Evolutionary conservation across 2,329 filamentous ascomycete species (phyloP), one percentile per base, ranked within the genome.

Genomic region (Trichophyton verrucosum): DNA sequence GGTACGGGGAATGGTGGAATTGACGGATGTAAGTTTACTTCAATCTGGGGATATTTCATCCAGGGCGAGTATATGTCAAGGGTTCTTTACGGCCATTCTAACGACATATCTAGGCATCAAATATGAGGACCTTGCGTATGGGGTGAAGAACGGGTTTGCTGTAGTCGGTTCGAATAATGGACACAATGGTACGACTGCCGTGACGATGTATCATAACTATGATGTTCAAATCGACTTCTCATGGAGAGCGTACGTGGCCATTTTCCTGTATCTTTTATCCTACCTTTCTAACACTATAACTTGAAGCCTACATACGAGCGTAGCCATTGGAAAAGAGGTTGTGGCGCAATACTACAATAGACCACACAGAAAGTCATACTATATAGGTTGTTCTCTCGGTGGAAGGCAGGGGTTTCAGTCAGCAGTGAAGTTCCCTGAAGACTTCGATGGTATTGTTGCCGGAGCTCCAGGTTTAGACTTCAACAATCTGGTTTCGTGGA

Each of bases 151-250:
- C n/a, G 74, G 73, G 0, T 77, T 78, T 51, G 68, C 74, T 0
- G 67, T 69, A 0, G 69, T 78, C 22, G 76, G 74, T 1, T 72
- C 76, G 0, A 78, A 78, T 58, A 76, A 76, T 24, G 76, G 76
- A 1, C 76, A 78, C 24, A 75, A 77, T 61, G 76, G 74, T 24
- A 67, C 70, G 15, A 70, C 68, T 9, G 77, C 76, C 11, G 58
- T 63, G 24, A 66, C 73, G 0, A 78, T 78, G 64, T 71, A 73
- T 46, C 68, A 74, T 36, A 76, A 77, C 36, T 61, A 70, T 2
- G 74, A 75, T 7, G 66, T 76, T 36, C 69, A 78, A 2, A 69
- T 70, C 36, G 76, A 79, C 47, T 78, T 77, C 61, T 30, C 58
- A 11, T 59, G 46, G 40, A 59, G 58, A 33, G 58, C 58, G 58